Percentiles rank a stretch among this genome's conserved stretches.
Evolutionary conservation across 768 basidiomycete genomes (phyloP).

Genomic region (Dacryopinax primogenitus): DNA sequence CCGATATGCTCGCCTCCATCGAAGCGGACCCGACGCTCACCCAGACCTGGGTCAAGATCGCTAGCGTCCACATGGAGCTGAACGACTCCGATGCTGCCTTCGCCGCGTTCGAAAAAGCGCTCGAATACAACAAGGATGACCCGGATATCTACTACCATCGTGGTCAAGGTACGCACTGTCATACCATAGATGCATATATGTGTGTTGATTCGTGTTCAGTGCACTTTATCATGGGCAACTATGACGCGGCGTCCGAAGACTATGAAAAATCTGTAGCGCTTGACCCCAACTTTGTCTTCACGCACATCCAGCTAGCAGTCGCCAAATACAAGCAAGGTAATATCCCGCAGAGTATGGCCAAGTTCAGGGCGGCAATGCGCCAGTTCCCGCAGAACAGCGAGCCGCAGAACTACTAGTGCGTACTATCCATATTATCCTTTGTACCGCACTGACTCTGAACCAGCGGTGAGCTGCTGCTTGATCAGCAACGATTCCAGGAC

Average conservation of each 20-base stretch:
- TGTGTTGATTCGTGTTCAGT: slow-evolving; percentile 35
- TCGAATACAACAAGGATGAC: slow-evolving; percentile 66
- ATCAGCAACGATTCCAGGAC: slow-evolving; percentile 78
- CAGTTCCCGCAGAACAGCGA: slow-evolving; percentile 79
- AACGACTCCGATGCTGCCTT: slow-evolving; percentile 70
- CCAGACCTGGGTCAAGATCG: slow-evolving; percentile 90
- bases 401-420: slow-evolving; percentile 89
- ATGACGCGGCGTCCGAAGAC: slow-evolving; percentile 70
- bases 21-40: slow-evolving; percentile 54
- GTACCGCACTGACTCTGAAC: slow-evolving; percentile 9
- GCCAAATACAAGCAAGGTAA: slow-evolving; percentile 88
- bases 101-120: slow-evolving; percentile 81
- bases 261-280: slow-evolving; percentile 82
- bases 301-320: slow-evolving; percentile 92
- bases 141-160: slow-evolving; percentile 98
- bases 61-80: slow-evolving; percentile 94
- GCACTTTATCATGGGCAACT: slow-evolving; percentile 89
- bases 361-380: slow-evolving; percentile 73
- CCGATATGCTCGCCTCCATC: slow-evolving; percentile 67
- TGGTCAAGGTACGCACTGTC: slow-evolving; percentile 64
- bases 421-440: slow-evolving; percentile 14
- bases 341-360: slow-evolving; percentile 70
- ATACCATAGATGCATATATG: slow-evolving; percentile 4
- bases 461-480: slow-evolving; percentile 87
- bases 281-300: slow-evolving; percentile 84